Percentiles rank a stretch among this genome's conserved stretches.
Conservation (phyloP, 23 red algal species). For the Gracilariopsis chorda region DNA sequence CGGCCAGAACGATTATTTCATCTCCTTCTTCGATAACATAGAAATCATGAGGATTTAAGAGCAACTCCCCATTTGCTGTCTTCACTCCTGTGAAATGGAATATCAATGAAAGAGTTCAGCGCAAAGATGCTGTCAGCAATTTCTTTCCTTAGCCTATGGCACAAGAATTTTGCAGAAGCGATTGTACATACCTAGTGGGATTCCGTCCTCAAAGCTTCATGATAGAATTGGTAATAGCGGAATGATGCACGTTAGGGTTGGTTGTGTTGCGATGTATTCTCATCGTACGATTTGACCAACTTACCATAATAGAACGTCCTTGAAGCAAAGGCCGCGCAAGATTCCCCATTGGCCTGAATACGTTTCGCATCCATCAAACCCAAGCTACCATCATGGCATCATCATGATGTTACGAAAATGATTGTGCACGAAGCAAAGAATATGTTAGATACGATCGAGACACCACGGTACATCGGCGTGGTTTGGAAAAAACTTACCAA, state of each 20-base stretch:
- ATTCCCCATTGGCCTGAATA: conserved; percentile 65
- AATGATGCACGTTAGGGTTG: too few relatives aligned
- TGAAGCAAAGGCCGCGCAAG: conserved; percentile 43
- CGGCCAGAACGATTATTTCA: conserved; percentile 59
- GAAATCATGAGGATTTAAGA: conserved; percentile 50
- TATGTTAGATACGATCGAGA: neutral
- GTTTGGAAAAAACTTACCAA: conserved; percentile 52
- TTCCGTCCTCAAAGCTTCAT: conserved; percentile 56
- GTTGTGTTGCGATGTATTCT: too few relatives aligned
- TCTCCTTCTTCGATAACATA: conserved; percentile 62
- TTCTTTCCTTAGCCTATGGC: neutral
- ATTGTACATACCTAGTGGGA: conserved; percentile 49
- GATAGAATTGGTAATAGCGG: too few relatives aligned
- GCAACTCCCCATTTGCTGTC: conserved; percentile 37
- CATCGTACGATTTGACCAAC: too few relatives aligned
- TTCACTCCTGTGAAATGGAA: conserved; percentile 33
- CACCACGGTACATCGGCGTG: too few relatives aligned
- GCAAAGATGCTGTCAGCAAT: too few relatives aligned
- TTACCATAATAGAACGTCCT: conserved; percentile 61
- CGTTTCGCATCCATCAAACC: conserved; percentile 66
- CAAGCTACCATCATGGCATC: too few relatives aligned
- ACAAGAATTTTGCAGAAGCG: neutral
- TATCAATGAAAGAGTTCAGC: neutral
- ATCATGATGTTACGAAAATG: neutral
- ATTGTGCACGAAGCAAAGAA: neutral